A percentile compares a stretch with the other conserved stretches of the same genome.
Evolutionary conservation across 176 grass and related monocot genomes (phyloP).

Genomic region (Raddia distichophylla): DNA sequence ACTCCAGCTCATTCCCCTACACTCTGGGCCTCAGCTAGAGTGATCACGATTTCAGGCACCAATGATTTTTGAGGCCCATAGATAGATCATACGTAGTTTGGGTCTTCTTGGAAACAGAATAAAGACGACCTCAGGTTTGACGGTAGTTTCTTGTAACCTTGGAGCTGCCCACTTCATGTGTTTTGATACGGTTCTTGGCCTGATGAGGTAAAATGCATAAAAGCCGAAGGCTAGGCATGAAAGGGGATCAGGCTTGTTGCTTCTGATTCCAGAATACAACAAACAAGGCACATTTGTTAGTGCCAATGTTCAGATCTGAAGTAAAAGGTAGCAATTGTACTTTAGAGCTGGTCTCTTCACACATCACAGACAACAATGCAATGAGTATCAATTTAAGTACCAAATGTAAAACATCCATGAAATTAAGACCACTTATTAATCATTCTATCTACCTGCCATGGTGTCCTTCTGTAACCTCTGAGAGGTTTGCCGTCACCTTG

Average conservation of each 20-base stretch:
- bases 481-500: background rate
- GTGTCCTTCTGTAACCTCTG: background rate
- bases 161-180: background rate
- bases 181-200: conserved; percentile 6
- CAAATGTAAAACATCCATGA: background rate
- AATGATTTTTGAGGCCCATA: background rate
- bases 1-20: conserved; percentile 60
- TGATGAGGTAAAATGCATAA: background rate
- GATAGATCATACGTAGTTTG: background rate
- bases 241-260: background rate
- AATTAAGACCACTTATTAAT: conserved; percentile 19
- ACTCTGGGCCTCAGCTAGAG: conserved; percentile 49
- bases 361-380: background rate
- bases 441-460: background rate
- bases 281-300: background rate
- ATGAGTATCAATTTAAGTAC: background rate
- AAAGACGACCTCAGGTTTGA: background rate
- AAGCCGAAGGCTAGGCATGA: conserved; percentile 22
- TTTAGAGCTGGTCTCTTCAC: background rate
- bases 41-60: background rate
- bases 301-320: background rate
- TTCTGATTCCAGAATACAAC: conserved; percentile 17
- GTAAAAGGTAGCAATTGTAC: background rate
- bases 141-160: background rate
- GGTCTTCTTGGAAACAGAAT: background rate